phyloP scores from a whole-genome alignment of 2,329 filamentous ascomycete species.

The Colletotrichum theobromicola region DNA sequence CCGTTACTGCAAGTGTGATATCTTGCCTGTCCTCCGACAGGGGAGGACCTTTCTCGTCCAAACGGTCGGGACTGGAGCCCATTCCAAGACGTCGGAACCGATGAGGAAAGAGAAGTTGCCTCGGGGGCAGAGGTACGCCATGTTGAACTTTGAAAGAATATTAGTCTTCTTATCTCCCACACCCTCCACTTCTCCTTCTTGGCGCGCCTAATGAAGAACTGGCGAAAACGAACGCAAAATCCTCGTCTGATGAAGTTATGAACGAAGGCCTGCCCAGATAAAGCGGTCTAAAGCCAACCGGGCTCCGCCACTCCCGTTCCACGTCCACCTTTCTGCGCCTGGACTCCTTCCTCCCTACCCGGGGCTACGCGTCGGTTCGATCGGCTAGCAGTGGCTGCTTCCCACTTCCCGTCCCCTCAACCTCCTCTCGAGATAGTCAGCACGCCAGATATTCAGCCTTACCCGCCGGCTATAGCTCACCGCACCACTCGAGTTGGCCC shows the following conservation, averaged over 20 bases:
- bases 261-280: conserved; percentile 3
- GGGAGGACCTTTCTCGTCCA: background rate
- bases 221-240: background rate
- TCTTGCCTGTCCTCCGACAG: background rate
- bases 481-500: background rate
- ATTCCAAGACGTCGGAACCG: background rate
- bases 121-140: background rate
- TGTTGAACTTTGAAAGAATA: background rate
- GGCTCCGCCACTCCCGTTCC: conserved; percentile 1
- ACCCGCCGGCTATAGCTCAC: background rate
- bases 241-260: background rate
- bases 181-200: background rate
- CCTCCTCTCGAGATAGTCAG: background rate
- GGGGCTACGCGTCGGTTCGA: background rate
- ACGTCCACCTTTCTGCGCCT: background rate
- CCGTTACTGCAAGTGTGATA: background rate
- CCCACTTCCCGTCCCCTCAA: background rate
- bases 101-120: background rate
- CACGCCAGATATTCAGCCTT: background rate
- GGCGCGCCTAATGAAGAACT: background rate
- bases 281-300: background rate
- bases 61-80: background rate
- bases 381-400: background rate
- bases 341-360: background rate
- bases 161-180: background rate